These are phyloP conservation scores for Canavalia ensiformis DNA, from an alignment of 306 rosid genomes.

Conservation along the genomic window DNA sequence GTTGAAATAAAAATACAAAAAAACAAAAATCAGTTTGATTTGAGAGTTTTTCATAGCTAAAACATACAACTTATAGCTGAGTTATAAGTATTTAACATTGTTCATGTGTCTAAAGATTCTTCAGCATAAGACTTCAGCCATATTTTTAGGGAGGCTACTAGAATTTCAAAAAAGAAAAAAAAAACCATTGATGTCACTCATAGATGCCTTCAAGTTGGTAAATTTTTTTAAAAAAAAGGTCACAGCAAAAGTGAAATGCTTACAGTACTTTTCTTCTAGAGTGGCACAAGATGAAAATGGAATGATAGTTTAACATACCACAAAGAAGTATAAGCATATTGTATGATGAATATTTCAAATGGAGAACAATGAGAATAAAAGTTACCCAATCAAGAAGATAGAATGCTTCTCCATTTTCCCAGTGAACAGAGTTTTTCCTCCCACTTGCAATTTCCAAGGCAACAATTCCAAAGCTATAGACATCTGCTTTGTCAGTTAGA, in stretches of 20 bases:
- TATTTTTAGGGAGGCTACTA: neutral
- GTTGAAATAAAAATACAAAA: constrained; percentile 18
- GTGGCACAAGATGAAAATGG: neutral
- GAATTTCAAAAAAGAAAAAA: neutral
- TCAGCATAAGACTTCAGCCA: neutral
- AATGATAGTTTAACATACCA: neutral
- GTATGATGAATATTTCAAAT: neutral
- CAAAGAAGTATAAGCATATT: neutral
- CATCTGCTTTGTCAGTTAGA: constrained; percentile 80
- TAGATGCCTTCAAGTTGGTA: neutral
- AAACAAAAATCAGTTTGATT: constrained; percentile 10
- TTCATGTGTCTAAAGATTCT: neutral
- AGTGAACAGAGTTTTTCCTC: constrained; percentile 54
- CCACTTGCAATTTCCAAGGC: constrained; percentile 65
- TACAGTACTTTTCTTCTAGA: neutral
- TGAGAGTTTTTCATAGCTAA: neutral
- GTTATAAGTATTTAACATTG: neutral
- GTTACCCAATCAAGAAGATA: constrained; percentile 57
- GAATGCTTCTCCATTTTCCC: constrained; percentile 41
- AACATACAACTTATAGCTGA: neutral
- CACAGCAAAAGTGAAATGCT: neutral
- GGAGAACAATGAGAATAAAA: neutral
- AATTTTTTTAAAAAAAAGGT: neutral
- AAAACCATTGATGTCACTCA: neutral
- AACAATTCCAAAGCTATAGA: constrained; percentile 76